Base-by-base conservation (phyloP, 352 stramenopile species). In the Phytophthora sp. region DNA sequence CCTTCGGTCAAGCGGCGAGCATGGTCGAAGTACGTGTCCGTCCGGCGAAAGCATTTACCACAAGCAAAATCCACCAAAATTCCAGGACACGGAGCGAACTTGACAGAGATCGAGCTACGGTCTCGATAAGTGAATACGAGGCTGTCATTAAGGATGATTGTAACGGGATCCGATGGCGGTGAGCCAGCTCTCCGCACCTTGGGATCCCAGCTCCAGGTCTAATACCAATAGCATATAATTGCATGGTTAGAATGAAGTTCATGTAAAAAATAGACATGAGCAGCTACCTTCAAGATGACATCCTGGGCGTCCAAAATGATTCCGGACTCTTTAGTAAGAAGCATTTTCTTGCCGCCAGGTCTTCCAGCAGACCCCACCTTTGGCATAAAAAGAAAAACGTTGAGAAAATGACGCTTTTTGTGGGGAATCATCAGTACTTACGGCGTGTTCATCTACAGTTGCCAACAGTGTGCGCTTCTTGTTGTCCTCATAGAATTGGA, bases 401-500 rank as follows among this genome's bases (percentile, higher is more conserved):
- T 35, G 13, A 31, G 35, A 23, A 8, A 29, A 30, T n/a, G 24
- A 31, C 31, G 53, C 61, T 51, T 16, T n/a, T 41, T 21, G 29
- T 26, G 29, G 15, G 24, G 20, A 59, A 20, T 46, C 2, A 15
- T 30, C 18, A 26, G 16, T 16, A 57, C 79, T 29, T 52, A 91
- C 84, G 26, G 83, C 84, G 45, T 93, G 82, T 42, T 93, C 79
- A 51, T 91, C 80, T n/a, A 93, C 36, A 13, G 77, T 88, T 26
- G 67, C 77, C 8, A 93, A 62, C 23, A 91, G 67, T 23, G 74
- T 80, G 24, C 80, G 84, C 36, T 71, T 80, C 13, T 63, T 57
- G 46, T 88, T 89, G 59, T 91, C 79, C 63, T 82, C 79, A 36
- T 90, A 93, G 50, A 90, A 91, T 63, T 89, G 80, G 49, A 84